Conservation (phyloP, 1,284 basidiomycete genomes). For the Irpex rosettiformis region DNA sequence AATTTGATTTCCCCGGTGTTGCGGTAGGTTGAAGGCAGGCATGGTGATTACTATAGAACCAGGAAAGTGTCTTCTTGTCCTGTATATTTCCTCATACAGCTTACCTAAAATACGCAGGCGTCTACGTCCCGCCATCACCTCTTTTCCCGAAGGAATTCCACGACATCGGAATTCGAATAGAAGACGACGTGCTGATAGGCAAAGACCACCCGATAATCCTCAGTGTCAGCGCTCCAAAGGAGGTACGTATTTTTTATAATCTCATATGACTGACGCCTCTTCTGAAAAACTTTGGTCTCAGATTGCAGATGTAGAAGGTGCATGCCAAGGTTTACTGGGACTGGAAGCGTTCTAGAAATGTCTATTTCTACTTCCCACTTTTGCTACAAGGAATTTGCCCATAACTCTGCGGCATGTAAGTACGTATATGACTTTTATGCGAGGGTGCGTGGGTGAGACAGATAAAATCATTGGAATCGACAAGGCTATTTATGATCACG, state of each 20-base stretch:
- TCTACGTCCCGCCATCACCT: constrained; percentile 80
- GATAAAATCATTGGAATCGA: neutral
- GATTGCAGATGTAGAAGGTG: constrained; percentile 83
- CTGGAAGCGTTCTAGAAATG: constrained; percentile 51
- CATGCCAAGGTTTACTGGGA: constrained; percentile 76
- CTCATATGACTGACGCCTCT: constrained; percentile 5
- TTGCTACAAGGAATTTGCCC: no score
- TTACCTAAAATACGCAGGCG: constrained; percentile 35
- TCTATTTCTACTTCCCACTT: neutral
- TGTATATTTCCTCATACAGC: neutral
- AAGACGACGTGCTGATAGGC: constrained; percentile 86
- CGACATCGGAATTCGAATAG: constrained; percentile 86
- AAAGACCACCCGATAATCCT: constrained; percentile 67
- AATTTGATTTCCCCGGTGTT: constrained; percentile 15
- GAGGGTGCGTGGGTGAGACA: neutral
- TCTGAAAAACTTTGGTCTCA: constrained; percentile 23
- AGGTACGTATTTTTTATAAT: constrained; percentile 49
- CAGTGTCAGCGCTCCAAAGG: constrained; percentile 82
- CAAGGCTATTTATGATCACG: neutral
- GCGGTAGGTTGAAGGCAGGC: constrained; percentile 58
- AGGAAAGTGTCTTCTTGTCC: constrained; percentile 37
- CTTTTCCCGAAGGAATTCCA: constrained; percentile 85
- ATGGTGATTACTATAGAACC: constrained; percentile 90
- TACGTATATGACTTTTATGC: no score
- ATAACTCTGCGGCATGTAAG: no score